Base-by-base conservation (phyloP, 192 early-diverging fungal genomes). In the Coemansia sp. region DNA sequence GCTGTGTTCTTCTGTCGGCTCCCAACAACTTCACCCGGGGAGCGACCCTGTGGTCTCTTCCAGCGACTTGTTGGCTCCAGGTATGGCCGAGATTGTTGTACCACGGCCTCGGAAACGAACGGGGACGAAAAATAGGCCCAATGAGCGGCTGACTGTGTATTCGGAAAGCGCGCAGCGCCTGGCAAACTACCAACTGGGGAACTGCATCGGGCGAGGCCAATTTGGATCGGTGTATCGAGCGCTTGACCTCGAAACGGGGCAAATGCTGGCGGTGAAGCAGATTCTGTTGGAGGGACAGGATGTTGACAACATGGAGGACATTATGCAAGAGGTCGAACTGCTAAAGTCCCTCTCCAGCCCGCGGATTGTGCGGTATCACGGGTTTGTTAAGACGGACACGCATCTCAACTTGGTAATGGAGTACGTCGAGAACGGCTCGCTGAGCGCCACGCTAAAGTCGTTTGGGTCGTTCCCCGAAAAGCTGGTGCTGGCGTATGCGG, bases 401-500 rank as follows among this genome's bases (percentile, higher is more conserved):
- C 84, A 92, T 64, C 83, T 96, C 12, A 93, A 93, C 74, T 91
- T 96, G 68, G 88, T 95, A 46, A 86, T 95, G 63, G 94, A 96
- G 87, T 92, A 84, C 80, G 91, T 91, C 8, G 97, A 99, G 78
- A 95, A 96, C 68, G 97, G 97, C 17, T 98, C 95, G 13, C 87
- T 99, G 41, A 74, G 90, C 62, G 89, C 87, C 20, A 95, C 94
- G 7, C 78, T 92, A 15, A 91, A 92, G 72, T 89, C 90, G 12
- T 99, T 98, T 86, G 95, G 95, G 5, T 81, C 85, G 22, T 95
- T 99, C 65, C 92, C 94, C 0, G 97, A 99, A 74, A 92, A 88
- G 66, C 84, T 98, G 9, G 91, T 96, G 1, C 85, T 92, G 12
- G 86, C 91, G 0, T 98, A 96, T 76, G 88, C 89, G 27, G 87